Percentiles rank a stretch among this genome's conserved stretches.
These are phyloP conservation scores for Stellera chamaejasme DNA, from an alignment of 345 rosid genomes.

Conservation along the genomic window DNA sequence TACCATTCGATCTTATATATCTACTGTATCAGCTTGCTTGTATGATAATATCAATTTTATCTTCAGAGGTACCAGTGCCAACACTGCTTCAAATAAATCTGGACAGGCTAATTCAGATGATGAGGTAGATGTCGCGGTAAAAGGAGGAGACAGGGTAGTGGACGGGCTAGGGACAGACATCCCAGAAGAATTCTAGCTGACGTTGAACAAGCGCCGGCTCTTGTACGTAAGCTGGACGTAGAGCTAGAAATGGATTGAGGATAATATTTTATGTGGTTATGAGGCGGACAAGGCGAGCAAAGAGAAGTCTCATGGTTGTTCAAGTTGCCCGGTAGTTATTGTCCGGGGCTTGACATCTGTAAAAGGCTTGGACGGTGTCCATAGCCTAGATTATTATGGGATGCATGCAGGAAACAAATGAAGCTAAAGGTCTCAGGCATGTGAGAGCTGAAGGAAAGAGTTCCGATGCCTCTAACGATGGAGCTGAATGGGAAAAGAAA, in stretches of 20 bases:
- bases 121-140: slow-evolving; percentile 58
- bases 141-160: slow-evolving; percentile 57
- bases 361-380: slow-evolving; percentile 96
- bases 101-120: slow-evolving; percentile 74
- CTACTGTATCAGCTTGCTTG: not conserved
- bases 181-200: slow-evolving; percentile 74
- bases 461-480: slow-evolving; percentile 41
- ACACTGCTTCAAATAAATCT: slow-evolving; percentile 46
- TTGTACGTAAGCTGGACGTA: slow-evolving; percentile 77
- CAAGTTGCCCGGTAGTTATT: slow-evolving; percentile 80
- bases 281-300: slow-evolving; percentile 53
- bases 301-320: slow-evolving; percentile 72
- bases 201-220: slow-evolving; percentile 74
- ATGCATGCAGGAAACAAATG: slow-evolving; percentile 72
- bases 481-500: slow-evolving; percentile 67
- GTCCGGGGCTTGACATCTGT: slow-evolving; percentile 90
- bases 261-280: slow-evolving; percentile 65
- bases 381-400: slow-evolving; percentile 92
- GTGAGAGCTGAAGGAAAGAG: slow-evolving; percentile 74
- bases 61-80: slow-evolving; percentile 73
- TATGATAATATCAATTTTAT: slow-evolving; percentile 12
- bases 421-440: slow-evolving; percentile 88
- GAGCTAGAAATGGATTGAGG: slow-evolving; percentile 81
- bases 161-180: slow-evolving; percentile 50
- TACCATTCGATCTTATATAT: slow-evolving; percentile 1